A percentile compares a stretch with the other conserved stretches of the same genome.
Evolutionary conservation across 2,329 filamentous ascomycete species (phyloP).

Genomic region (Ophiostoma triangulosporum): DNA sequence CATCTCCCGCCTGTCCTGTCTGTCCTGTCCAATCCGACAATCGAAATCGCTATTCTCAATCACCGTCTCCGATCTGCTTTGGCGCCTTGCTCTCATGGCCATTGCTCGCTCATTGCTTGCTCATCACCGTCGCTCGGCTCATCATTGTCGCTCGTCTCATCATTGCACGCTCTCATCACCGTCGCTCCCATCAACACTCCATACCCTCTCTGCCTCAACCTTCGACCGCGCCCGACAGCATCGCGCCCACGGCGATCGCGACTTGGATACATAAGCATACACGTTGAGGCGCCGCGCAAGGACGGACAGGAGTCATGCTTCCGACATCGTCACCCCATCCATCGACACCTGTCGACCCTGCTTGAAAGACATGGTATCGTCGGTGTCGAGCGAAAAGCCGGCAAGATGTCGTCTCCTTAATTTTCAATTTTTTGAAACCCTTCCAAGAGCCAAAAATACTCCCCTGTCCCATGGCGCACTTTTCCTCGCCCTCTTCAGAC

Average conservation of each 20-base stretch:
- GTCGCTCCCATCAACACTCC: background rate
- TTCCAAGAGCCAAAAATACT: background rate
- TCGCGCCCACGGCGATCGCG: background rate
- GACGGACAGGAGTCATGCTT: no score
- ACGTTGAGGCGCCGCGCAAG: no score
- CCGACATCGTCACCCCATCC: no score
- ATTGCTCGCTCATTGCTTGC: background rate
- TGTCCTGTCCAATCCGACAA: background rate
- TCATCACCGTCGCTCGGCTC: background rate
- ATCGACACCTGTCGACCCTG: no score
- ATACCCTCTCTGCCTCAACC: background rate
- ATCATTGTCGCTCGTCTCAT: background rate
- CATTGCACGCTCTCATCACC: background rate
- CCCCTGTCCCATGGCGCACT: background rate
- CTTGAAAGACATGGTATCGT: no score
- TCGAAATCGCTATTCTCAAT: background rate
- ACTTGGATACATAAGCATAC: background rate
- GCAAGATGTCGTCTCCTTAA: no score
- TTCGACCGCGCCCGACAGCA: background rate
- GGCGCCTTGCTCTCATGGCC: background rate
- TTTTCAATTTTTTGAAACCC: no score
- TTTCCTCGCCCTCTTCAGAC: background rate
- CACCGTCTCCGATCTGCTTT: background rate
- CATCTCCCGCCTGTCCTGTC: background rate
- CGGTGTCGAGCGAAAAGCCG: no score